Base-by-base conservation (phyloP, 1,139 yeast species). In the Saccharomyces hybrid region DNA sequence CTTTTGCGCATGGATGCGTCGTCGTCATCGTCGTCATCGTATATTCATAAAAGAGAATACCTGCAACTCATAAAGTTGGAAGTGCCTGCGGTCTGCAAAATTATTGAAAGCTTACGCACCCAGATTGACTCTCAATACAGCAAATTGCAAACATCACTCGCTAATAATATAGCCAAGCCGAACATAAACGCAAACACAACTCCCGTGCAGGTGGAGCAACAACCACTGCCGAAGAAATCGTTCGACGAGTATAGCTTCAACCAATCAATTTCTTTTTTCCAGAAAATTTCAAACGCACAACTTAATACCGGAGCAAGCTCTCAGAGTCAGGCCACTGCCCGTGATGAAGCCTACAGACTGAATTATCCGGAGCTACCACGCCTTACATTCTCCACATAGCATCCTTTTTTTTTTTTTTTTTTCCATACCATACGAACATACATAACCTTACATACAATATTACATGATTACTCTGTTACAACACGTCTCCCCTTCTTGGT, bases 311-410 rank as follows among this genome's bases (percentile, higher is more conserved):
- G 46, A 34, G 20, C 28, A 26, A 11, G 16, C 46, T 25, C 53
- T 23, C 29, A 16, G 3, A 34, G 25, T 46, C 48, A 55, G 27
- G 32, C 29, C 23, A 41, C 28, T 27, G 32, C 52, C 23, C 47
- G 51, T 16, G 48, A 16, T 14, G 54, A 51, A 38, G 26, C 48
- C 6, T 46, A 49, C 41, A 50, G 53, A n/a, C 53, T 59, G 7
- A 51, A 48, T 23, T 64, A 64, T 51, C 69, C 69, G 4, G 68
- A 64, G 49, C 58, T 65, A 32, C 69, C 69, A 6, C 59, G 60
- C 50, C 53, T 65, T 27, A 58, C 55, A 38, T 55, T 60, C 51
- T 56, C 61, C 51, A 58, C 64, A 29, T 60, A 38, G 44, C 44
- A 38, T 38, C 28, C 28, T 26, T 26, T 26, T 26, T 26, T 26